Evolutionary conservation across 2,329 filamentous ascomycete genomes (phyloP).

Genomic region (Dactylella cylindrospora): DNA sequence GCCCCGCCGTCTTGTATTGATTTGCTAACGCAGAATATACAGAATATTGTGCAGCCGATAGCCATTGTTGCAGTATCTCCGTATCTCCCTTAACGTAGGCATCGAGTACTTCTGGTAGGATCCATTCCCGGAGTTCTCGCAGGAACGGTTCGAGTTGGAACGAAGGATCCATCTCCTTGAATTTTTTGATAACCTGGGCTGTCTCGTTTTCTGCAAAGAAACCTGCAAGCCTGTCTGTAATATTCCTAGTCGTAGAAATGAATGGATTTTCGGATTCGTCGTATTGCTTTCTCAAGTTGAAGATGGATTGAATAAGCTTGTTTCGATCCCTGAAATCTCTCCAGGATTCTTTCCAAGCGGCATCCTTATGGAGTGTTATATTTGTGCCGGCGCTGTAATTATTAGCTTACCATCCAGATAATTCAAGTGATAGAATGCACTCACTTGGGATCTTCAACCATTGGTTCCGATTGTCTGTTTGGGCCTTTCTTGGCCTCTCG

Average conservation of each 20-base stretch:
- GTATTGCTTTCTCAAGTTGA: constrained; percentile 81
- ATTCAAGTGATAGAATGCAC: constrained; percentile 51
- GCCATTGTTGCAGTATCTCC: constrained; percentile 88
- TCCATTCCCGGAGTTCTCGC: constrained; percentile 94
- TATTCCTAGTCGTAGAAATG: constrained; percentile 86
- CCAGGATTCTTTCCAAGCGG: constrained; percentile 98
- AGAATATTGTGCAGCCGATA: constrained; percentile 92
- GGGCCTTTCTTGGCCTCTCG: constrained; percentile 65
- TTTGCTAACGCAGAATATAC: constrained; percentile 96
- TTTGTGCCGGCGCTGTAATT: constrained; percentile 79
- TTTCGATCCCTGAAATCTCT: constrained; percentile 88
- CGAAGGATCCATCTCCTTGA: constrained; percentile 88
- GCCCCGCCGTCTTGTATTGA: constrained; percentile 88
- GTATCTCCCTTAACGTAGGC: constrained; percentile 96
- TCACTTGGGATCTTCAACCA: constrained; percentile 86
- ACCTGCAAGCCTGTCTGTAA: constrained; percentile 86
- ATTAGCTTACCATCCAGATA: constrained; percentile 36
- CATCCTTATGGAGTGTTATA: constrained; percentile 92
- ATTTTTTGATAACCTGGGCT: constrained; percentile 95
- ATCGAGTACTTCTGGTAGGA: constrained; percentile 92
- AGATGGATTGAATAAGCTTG: constrained; percentile 83
- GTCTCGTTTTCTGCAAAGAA: constrained; percentile 99
- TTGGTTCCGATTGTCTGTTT: constrained; percentile 59
- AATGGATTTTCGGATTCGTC: constrained; percentile 97
- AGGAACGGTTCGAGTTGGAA: constrained; percentile 96